These are phyloP conservation scores for Trichoderma sp. DNA, from an alignment of 2,329 filamentous ascomycete species.

Conservation along the genomic window DNA sequence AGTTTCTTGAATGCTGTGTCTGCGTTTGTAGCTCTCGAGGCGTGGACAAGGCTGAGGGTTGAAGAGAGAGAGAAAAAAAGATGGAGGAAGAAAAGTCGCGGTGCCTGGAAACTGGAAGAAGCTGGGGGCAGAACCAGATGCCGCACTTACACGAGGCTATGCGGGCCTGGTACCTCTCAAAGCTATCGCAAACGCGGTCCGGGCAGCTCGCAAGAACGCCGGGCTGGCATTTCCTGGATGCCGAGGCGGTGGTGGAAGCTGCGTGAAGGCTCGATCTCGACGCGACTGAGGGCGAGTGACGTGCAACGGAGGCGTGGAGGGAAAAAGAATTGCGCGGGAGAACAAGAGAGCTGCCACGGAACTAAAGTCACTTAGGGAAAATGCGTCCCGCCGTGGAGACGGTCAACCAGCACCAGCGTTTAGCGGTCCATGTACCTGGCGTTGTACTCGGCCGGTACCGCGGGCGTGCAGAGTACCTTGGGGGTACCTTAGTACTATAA, in stretches of 20 bases:
- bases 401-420: conserved; percentile 7
- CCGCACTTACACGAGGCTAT: conserved; percentile 34
- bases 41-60: not conserved
- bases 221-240: conserved; percentile 3
- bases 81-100: not conserved
- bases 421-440: not conserved
- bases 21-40: not conserved
- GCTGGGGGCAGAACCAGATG: not conserved
- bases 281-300: conserved; percentile 27
- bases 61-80: not conserved
- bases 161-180: not conserved
- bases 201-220: conserved; percentile 6
- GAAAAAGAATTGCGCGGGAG: conserved; percentile 30
- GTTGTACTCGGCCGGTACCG: conserved; percentile 1
- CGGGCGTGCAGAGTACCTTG: not conserved
- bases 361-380: conserved; percentile 13
- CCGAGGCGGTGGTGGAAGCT: conserved; percentile 22
- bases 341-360: conserved; percentile 19
- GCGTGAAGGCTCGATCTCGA: conserved; percentile 30
- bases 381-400: conserved; percentile 18
- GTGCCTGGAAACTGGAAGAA: not conserved
- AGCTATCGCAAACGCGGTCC: conserved; percentile 21
- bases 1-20: not conserved
- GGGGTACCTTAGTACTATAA: too few species aligned
- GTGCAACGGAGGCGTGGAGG: conserved; percentile 10